phyloP scores from a whole-genome alignment of 1,284 basidiomycete genomes.

The Apiotrichum mycotoxinovorans region DNA sequence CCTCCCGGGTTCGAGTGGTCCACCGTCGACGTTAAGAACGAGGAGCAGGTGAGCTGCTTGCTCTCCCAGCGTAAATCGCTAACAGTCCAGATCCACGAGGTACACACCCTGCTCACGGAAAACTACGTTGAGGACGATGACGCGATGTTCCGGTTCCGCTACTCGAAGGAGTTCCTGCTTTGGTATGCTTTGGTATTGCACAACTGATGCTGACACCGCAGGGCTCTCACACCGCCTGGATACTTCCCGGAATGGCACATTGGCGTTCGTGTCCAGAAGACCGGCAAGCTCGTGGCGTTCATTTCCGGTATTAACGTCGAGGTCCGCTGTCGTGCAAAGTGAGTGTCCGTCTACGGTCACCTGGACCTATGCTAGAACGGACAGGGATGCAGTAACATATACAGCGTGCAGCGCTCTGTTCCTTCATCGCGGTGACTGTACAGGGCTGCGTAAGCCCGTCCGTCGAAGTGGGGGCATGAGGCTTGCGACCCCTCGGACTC shows the following conservation, averaged over 20 bases:
- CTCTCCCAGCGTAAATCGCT: background rate
- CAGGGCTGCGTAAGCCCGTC: no score
- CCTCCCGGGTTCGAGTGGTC: conserved; percentile 95
- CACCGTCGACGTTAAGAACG: conserved; percentile 72
- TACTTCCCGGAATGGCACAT: conserved; percentile 93
- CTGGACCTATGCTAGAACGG: no score
- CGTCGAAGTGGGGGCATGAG: no score
- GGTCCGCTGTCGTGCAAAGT: conserved; percentile 76
- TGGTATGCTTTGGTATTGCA: conserved; percentile 59
- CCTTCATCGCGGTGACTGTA: no score
- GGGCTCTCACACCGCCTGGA: conserved; percentile 92
- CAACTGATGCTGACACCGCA: conserved; percentile 42
- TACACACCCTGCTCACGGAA: conserved; percentile 84
- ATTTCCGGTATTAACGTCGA: conserved; percentile 91
- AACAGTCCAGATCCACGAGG: conserved; percentile 69
- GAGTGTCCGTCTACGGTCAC: conserved; percentile 47
- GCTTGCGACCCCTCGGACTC: no score
- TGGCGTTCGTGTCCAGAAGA: conserved; percentile 85
- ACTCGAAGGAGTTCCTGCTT: conserved; percentile 87
- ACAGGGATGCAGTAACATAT: no score
- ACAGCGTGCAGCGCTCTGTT: no score
- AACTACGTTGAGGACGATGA: conserved; percentile 98
- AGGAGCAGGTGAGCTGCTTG: conserved; percentile 60
- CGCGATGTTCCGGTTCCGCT: conserved; percentile 93
- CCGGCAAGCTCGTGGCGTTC: conserved; percentile 93